Percentiles rank a stretch among this genome's conserved stretches.
These are phyloP conservation scores for Suillus alpinus DNA, from an alignment of 768 basidiomycete genomes.

Conservation along the genomic window DNA sequence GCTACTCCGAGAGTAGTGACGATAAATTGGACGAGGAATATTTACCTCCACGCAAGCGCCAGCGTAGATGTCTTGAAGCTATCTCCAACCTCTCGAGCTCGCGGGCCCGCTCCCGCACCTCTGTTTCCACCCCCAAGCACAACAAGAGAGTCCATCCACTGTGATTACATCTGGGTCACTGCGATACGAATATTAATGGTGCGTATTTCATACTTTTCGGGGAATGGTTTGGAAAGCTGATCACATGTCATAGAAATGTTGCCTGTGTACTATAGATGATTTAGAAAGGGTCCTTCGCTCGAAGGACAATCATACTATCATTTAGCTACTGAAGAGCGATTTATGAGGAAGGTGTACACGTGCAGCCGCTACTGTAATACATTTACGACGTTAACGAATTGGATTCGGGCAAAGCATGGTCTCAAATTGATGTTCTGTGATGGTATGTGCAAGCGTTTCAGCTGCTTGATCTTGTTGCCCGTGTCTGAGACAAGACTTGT, in stretches of 20 bases:
- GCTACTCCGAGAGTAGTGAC: background rate
- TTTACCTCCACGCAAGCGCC: background rate
- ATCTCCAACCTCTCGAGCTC: background rate
- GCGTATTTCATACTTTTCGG: background rate
- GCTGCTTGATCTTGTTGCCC: background rate
- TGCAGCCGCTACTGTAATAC: background rate
- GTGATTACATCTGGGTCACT: background rate
- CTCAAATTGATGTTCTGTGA: background rate
- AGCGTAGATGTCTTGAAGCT: background rate
- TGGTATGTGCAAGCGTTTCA: background rate
- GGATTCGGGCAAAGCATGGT: background rate
- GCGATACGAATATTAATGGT: background rate
- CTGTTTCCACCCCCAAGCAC: background rate
- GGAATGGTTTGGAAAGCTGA: background rate
- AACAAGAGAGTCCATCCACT: background rate
- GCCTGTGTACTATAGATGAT: background rate
- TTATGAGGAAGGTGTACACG: background rate
- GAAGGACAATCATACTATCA: background rate
- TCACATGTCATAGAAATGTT: background rate
- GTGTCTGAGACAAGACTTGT: background rate
- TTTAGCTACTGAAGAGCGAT: background rate
- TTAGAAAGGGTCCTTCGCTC: background rate
- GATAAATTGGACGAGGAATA: background rate
- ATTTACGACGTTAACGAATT: background rate
- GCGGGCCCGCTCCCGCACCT: background rate